A percentile compares a stretch with the other conserved stretches of the same genome.
phyloP scores from a whole-genome alignment of 306 rosid species.

The Gleditsia sinensis region DNA sequence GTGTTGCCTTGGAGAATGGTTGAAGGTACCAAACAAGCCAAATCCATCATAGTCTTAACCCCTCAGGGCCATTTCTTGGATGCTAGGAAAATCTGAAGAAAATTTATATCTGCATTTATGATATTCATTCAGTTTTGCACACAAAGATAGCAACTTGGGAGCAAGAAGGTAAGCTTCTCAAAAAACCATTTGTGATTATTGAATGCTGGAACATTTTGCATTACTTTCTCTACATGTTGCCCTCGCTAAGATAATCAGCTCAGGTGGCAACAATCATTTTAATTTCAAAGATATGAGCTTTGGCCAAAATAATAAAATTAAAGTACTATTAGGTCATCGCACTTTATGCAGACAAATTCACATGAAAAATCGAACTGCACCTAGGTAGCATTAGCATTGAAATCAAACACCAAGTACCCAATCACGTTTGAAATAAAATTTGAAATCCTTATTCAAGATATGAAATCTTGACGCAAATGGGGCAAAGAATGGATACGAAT shows the following conservation, averaged over 20 bases:
- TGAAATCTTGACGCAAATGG: conserved; percentile 14
- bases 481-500: not conserved
- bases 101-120: not conserved
- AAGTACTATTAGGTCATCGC: not conserved
- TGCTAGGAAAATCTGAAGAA: conserved; percentile 2
- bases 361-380: conserved; percentile 1
- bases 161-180: not conserved
- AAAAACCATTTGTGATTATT: not conserved
- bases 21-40: conserved; percentile 10
- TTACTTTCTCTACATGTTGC: not conserved
- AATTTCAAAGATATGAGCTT: not conserved
- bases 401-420: conserved; percentile 10
- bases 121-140: not conserved
- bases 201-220: not conserved
- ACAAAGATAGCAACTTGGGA: not conserved
- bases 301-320: not conserved
- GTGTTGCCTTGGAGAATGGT: not conserved
- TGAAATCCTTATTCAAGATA: not conserved
- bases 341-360: not conserved
- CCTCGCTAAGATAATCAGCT: not conserved
- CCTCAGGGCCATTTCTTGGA: not conserved
- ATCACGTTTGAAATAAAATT: not conserved
- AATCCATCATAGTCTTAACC: not conserved
- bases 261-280: not conserved
- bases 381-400: not conserved